Conservation (phyloP, 805 yeast species). For the Ogataea neopini region DNA sequence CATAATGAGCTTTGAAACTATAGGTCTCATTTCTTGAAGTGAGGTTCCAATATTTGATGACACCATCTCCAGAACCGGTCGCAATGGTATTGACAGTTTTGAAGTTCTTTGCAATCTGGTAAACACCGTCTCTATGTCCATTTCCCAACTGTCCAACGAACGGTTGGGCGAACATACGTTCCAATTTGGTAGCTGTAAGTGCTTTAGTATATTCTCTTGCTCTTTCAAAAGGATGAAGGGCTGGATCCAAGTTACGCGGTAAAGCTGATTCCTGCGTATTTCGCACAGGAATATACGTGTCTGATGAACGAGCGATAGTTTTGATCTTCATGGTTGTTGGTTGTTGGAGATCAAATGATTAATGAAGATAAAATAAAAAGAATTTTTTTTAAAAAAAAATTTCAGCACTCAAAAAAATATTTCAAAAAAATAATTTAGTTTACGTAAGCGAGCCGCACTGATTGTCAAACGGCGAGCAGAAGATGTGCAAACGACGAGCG, state of each 20-base stretch:
- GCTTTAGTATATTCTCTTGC: slow-evolving; percentile 97
- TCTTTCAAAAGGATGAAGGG: slow-evolving; percentile 93
- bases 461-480: too few species aligned
- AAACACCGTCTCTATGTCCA: slow-evolving; percentile 95
- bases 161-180: slow-evolving; percentile 97
- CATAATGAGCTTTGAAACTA: slow-evolving; percentile 86
- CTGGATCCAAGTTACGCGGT: slow-evolving; percentile 90
- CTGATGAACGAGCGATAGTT: slow-evolving; percentile 86
- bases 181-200: slow-evolving; percentile 90
- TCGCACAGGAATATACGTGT: slow-evolving; percentile 87
- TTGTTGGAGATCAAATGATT: too few species aligned
- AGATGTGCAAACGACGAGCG: too few species aligned
- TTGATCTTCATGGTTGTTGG: slow-evolving; percentile 66
- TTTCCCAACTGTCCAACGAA: slow-evolving; percentile 92
- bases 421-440: background rate
- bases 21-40: slow-evolving; percentile 73
- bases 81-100: slow-evolving; percentile 72
- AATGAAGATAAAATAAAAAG: too few species aligned
- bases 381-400: slow-evolving; percentile 7
- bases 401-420: background rate
- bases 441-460: slow-evolving; percentile 4
- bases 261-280: slow-evolving; percentile 85
- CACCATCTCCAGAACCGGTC: slow-evolving; percentile 94
- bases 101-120: slow-evolving; percentile 79
- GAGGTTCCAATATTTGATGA: slow-evolving; percentile 91